These are phyloP conservation scores for Andrographis paniculata DNA, from an alignment of 305 asterid species.

Conservation along the genomic window DNA sequence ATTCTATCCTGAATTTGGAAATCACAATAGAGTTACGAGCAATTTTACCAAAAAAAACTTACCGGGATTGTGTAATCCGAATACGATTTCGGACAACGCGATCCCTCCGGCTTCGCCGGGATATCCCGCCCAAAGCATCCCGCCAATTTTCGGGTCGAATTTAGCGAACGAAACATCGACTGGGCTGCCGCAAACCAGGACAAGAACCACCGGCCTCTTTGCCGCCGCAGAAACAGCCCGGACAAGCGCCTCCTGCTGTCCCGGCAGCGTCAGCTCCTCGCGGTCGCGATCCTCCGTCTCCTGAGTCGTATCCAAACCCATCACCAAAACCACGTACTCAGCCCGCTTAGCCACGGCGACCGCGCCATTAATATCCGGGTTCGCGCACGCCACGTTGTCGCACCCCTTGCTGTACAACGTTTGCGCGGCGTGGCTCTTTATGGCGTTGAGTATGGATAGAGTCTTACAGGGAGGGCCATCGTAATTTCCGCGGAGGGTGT, in stretches of 20 bases:
- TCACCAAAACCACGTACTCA: conserved; percentile 60
- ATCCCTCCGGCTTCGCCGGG: conserved; percentile 85
- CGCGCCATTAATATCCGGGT: conserved; percentile 31
- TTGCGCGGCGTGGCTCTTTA: conserved; percentile 25
- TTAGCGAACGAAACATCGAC: conserved; percentile 65
- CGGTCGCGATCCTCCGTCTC: conserved; percentile 67
- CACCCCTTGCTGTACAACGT: conserved; percentile 39
- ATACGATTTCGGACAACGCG: conserved; percentile 62
- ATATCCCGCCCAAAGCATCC: conserved; percentile 86
- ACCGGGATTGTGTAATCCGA: conserved; percentile 88
- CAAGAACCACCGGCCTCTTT: conserved; percentile 56
- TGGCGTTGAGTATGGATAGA: conserved; percentile 31
- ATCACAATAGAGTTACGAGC: too few species aligned
- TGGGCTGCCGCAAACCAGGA: conserved; percentile 66
- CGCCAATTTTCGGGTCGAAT: conserved; percentile 46
- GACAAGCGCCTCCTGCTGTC: conserved; percentile 52
- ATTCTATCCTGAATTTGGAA: too few species aligned
- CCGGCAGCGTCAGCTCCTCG: conserved; percentile 52
- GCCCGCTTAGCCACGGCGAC: conserved; percentile 32
- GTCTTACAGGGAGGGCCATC: conserved; percentile 50
- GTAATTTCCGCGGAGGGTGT: conserved; percentile 42
- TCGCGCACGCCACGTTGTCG: conserved; percentile 35
- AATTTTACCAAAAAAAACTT: too few species aligned
- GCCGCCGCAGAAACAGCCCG: conserved; percentile 50
- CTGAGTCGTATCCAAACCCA: conserved; percentile 72